Conservation (phyloP, 2,329 filamentous ascomycete species). For the Nothomitra cinnamomea region DNA sequence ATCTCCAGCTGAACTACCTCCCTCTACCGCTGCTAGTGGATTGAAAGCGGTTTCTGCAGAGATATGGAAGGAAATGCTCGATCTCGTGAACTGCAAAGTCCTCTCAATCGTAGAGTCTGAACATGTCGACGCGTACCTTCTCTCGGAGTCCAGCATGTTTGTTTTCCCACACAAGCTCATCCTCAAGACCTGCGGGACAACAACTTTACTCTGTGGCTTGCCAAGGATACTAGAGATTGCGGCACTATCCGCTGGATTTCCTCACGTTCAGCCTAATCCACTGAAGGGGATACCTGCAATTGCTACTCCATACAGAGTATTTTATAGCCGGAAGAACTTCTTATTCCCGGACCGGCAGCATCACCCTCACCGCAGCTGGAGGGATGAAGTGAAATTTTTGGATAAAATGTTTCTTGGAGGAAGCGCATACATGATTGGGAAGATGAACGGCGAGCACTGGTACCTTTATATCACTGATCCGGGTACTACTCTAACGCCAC, state of each 20-base stretch:
- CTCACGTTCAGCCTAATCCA: constrained; percentile 53
- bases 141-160: constrained; percentile 99
- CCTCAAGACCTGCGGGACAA: constrained; percentile 95
- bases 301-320: constrained; percentile 84
- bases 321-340: constrained; percentile 98
- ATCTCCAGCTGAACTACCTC: constrained; percentile 54
- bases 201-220: constrained; percentile 76
- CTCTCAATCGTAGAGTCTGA: constrained; percentile 87
- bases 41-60: constrained; percentile 74
- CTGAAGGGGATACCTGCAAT: constrained; percentile 52
- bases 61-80: constrained; percentile 90
- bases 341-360: constrained; percentile 87
- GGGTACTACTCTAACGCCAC: constrained; percentile 61
- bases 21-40: constrained; percentile 53
- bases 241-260: constrained; percentile 73
- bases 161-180: constrained; percentile 99
- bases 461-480: constrained; percentile 94
- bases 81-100: constrained; percentile 96
- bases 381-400: constrained; percentile 81
- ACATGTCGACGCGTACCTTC: constrained; percentile 84
- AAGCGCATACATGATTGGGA: constrained; percentile 98
- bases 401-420: constrained; percentile 84
- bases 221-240: constrained; percentile 88
- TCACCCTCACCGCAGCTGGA: constrained; percentile 93
- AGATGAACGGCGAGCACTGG: constrained; percentile 99